Base-by-base conservation (phyloP, 805 yeast species). In the Candida oleophila region DNA sequence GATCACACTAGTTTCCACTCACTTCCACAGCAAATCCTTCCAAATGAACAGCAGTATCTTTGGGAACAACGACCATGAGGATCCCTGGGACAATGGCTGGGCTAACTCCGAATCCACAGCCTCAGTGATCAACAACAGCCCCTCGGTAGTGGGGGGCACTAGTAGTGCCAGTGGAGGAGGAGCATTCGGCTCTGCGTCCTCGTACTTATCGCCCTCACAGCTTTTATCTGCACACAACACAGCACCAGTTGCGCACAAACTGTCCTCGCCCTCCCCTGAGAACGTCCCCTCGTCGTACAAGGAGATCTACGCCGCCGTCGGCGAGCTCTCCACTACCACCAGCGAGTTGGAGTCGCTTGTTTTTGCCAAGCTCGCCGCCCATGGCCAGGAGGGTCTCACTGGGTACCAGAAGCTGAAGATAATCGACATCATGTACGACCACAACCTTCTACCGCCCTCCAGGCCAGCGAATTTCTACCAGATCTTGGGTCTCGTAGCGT, bases 21-120 rank as follows among this genome's bases (percentile, higher is more conserved):
- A 33, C 16, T 7, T 37, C 14, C 16, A 37, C n/a, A n/a, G 40
- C 20, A n/a, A 37, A 37, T 11, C 5, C n/a, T 21, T n/a, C 20
- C 40, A 19, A 37, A 37, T 37, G 20, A 11, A 16, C 47, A 50
- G 46, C 43, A 50, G 51, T 45, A 38, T 56, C 38, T 57, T 48
- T 38, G 47, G 41, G 38, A 39, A 50, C 5, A 22, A 22, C 14
- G 45, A 42, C 5, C 38, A 58, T 2, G 64, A 63, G 18, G 73
- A 70, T 48, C 71, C 72, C 2, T 71, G 73, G 66, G 70, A 62
- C 43, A 69, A 70, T 48, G 73, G 72, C 21, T 69, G 74, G 74
- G 61, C 65, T 15, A 47, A 52, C 11, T 54, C 52, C 3, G 54
- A 55, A 37, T 33, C 45, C 25, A 16, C 39, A 16, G 8, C 22